A percentile compares a stretch with the other conserved stretches of the same genome.
Conservation (phyloP, 352 stramenopile species). For the Peronosclerospora sorghi region DNA sequence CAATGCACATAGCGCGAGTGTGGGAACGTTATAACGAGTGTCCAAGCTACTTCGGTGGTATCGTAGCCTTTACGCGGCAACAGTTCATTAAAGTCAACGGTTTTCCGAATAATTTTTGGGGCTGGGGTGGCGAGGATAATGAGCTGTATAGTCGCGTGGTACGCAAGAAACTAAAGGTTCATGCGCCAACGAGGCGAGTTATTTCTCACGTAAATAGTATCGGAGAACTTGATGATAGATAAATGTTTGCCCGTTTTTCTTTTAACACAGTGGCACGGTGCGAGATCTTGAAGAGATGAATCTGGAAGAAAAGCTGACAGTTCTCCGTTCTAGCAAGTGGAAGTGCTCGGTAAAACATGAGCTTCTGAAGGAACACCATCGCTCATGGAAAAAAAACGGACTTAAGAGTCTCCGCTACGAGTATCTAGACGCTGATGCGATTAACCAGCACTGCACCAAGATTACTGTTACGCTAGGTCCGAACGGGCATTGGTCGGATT, state of each 20-base stretch:
- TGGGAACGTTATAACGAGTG: slow-evolving; percentile 93
- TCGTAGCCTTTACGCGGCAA: slow-evolving; percentile 80
- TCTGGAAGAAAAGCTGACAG: slow-evolving; percentile 29
- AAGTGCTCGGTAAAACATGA: slow-evolving; percentile 47
- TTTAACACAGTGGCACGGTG: slow-evolving; percentile 29
- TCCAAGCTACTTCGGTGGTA: slow-evolving; percentile 89
- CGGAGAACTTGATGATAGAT: neutral
- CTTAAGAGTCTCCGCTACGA: slow-evolving; percentile 33
- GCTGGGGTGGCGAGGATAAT: slow-evolving; percentile 47
- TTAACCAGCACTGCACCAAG: slow-evolving; percentile 36
- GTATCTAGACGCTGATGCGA: slow-evolving; percentile 26
- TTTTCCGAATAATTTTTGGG: slow-evolving; percentile 94
- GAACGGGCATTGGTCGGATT: slow-evolving; percentile 46
- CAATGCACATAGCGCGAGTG: slow-evolving; percentile 89
- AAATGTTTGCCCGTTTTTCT: neutral
- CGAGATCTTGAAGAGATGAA: slow-evolving; percentile 33
- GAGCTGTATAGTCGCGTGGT: slow-evolving; percentile 45
- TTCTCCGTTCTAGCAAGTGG: slow-evolving; percentile 32
- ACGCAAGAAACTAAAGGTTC: slow-evolving; percentile 34
- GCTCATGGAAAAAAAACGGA: slow-evolving; percentile 45
- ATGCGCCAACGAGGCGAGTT: slow-evolving; percentile 22
- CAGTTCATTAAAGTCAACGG: slow-evolving; percentile 92
- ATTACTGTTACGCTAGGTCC: slow-evolving; percentile 30
- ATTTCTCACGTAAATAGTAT: neutral
- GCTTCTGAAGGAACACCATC: slow-evolving; percentile 40